Evolutionary conservation across 139 green algal genomes (phyloP), one percentile per base, ranked within the genome.

Genomic region (Tetradesmus lagerheimii): DNA sequence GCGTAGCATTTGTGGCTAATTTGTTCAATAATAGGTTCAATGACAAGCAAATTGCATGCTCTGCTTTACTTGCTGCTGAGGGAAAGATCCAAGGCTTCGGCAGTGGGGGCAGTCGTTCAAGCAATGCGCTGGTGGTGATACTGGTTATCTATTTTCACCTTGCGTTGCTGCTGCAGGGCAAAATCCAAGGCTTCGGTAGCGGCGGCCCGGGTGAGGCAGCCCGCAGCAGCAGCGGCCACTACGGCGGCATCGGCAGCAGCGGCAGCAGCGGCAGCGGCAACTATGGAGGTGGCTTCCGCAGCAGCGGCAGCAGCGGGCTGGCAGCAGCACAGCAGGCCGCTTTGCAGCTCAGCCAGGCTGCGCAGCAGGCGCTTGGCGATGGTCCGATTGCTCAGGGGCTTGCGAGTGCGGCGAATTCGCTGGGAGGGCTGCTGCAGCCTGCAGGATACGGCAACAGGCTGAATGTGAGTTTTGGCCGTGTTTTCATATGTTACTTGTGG

Each of bases 161-260:
- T n/a, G n/a, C n/a, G n/a, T n/a, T 75, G 64, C 31, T 39, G 29
- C n/a, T 79, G 29, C 92, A 96, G 93, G 92, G 93, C 75, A 94
- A 95, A 41, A 97, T 98, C 47, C 95, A 98, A 62, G 96, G 96
- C 67, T 98, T 98, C 93, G 96, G 96, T 82, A 97, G 93, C 89
- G 62, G 50, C 15, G 87, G 83, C 34, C 85, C 71, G 12, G 78
- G 25, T 29, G 25, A 89, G 43, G 41, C 23, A 45, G 27, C 25
- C 81, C 0, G 47, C 27, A 76, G 64, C 90, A 89, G 77, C 87
- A 53, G 39, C 5, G 53, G n/a, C 83, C 87, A 85, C 77, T 87
- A 66, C 38, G 75, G 86, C 31, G 34, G 76, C 47, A 47, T 45
- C 57, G 39, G 79, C 31, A 83, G 77, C 67, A 82, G 85, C 64